Evolutionary conservation across 2,329 filamentous ascomycete genomes (phyloP), one percentile per base, ranked within the genome.

Genomic region (Colletotrichum zoysiae): DNA sequence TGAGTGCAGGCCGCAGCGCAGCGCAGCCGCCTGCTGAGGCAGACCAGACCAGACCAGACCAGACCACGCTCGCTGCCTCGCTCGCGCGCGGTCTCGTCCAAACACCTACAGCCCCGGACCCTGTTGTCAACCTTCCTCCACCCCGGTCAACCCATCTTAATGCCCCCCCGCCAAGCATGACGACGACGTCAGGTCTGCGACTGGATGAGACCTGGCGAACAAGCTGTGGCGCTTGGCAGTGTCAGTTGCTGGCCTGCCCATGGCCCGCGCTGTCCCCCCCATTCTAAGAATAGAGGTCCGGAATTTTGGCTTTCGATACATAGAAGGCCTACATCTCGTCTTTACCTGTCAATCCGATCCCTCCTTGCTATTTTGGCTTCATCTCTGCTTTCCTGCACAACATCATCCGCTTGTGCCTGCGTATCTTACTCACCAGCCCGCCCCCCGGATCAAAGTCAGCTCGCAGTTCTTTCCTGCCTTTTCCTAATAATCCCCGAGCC

Each of bases 141-240:
- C 30, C 30, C 30, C 38, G 57, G 60, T 42, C 46, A 51, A 26
- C 58, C 40, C 66, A 48, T 48, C 59, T 55, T 48, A 46, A 56
- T 40, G 20, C 38, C 59, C 69, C 30, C 59, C 70, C 59, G 55
- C 60, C 18, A 46, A 60, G 65, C 65, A 65, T 72, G 70, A 70
- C 65, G 66, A 72, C 66, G 59, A 69, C 46, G 66, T 67, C 65
- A 40, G 59, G 38, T 70, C 70, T 70, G 70, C 59, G 65, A 72
- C 70, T 72, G 59, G 46, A 56, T 72, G 70, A 69, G 65, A 70
- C 65, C 69, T 70, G 64, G 59, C 35, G 40, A 60, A 64, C 66
- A 61, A 65, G 56, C 63, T 73, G 70, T 63, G 51, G 70, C 70
- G 56, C 70, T 73, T 73, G 70, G 70, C 70, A 71, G 70, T 73